Evolutionary conservation across 2,329 filamentous ascomycete genomes (phyloP).

Genomic region (Trichoderma cornu-damae): DNA sequence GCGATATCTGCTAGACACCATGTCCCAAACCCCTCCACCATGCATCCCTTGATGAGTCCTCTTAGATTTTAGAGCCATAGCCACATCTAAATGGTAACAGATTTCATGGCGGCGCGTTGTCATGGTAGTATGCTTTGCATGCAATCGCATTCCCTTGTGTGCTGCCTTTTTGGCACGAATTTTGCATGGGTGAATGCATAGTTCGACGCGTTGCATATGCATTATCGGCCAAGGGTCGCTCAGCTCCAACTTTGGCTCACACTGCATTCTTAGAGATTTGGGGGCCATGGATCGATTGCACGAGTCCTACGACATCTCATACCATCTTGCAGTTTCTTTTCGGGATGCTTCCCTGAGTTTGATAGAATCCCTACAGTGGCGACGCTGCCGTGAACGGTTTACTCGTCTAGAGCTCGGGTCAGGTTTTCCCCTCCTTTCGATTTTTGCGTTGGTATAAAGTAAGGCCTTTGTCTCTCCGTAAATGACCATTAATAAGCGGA

Average conservation of each 20-base stretch:
- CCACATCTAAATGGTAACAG: not conserved
- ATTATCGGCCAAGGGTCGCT: not conserved
- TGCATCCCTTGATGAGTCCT: not conserved
- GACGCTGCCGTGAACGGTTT: not conserved
- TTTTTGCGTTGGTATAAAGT: not conserved
- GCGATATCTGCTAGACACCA: too few relatives aligned
- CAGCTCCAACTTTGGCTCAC: not conserved
- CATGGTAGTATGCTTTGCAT: too few relatives aligned
- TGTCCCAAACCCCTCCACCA: not conserved
- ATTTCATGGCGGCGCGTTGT: not conserved
- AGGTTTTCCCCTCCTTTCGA: not conserved
- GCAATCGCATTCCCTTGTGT: not conserved
- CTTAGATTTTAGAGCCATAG: not conserved
- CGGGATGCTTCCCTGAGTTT: not conserved
- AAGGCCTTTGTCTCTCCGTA: not conserved
- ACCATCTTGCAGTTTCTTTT: not conserved
- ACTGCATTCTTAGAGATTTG: not conserved
- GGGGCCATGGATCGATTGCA: not conserved
- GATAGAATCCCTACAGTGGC: not conserved
- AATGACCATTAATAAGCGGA: not conserved
- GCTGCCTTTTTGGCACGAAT: not conserved
- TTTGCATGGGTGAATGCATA: not conserved
- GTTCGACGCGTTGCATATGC: not conserved
- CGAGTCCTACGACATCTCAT: not conserved
- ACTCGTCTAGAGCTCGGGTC: not conserved